A percentile compares a stretch with the other conserved stretches of the same genome.
phyloP scores from a whole-genome alignment of 495 filamentous ascomycete species.

The Hypoxylon intermedium region DNA sequence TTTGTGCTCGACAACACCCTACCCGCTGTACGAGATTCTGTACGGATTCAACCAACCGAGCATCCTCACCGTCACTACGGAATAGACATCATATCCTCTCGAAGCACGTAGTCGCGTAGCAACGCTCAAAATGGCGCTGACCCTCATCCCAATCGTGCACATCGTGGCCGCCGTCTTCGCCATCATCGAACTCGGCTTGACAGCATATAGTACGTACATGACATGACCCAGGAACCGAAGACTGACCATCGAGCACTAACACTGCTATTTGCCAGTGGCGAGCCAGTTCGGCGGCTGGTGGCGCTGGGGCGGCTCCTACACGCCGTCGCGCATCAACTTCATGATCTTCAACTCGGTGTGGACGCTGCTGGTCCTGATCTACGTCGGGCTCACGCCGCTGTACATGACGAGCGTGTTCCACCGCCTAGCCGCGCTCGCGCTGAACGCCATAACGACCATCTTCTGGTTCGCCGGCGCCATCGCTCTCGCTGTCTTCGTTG shows the following conservation, averaged over 20 bases:
- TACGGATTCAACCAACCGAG: background rate
- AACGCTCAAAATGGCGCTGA: conserved; percentile 48
- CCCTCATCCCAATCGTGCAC: conserved; percentile 69
- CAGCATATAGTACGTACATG: conserved; percentile 72
- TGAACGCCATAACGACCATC: conserved; percentile 76
- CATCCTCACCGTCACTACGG: background rate
- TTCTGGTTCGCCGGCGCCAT: conserved; percentile 91
- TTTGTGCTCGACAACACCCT: background rate
- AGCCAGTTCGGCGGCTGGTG: conserved; percentile 42
- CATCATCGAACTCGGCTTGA: conserved; percentile 74
- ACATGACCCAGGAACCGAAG: too few species aligned
- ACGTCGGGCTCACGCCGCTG: conserved; percentile 68
- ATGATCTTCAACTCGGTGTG: conserved; percentile 77
- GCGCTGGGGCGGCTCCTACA: conserved; percentile 36
- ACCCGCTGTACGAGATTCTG: background rate
- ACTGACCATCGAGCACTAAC: conserved; percentile 18
- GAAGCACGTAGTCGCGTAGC: background rate
- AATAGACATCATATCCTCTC: background rate
- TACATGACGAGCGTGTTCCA: conserved; percentile 65
- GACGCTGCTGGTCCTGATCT: conserved; percentile 72
- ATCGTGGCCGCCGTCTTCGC: conserved; percentile 68
- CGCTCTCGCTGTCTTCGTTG: conserved; percentile 69
- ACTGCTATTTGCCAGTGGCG: conserved; percentile 41
- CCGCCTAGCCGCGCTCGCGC: conserved; percentile 66
- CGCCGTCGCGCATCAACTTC: conserved; percentile 66